Conservation (phyloP, 2,329 filamentous ascomycete genomes). For the Calonectria pteridis region DNA sequence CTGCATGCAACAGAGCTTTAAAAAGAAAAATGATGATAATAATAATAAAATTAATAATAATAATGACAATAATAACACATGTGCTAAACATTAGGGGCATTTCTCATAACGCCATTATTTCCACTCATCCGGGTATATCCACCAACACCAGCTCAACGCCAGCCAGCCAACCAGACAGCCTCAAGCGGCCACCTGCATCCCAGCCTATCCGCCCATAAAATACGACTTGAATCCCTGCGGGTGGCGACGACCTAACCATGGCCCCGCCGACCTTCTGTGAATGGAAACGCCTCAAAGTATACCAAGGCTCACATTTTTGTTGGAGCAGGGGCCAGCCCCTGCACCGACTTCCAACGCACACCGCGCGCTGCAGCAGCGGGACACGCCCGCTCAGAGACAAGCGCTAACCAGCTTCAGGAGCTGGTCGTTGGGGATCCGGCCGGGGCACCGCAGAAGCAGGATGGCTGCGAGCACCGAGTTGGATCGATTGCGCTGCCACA, state of each 20-base stretch:
- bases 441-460: conserved; percentile 18
- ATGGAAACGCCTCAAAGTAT: background rate
- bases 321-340: background rate
- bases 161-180: background rate
- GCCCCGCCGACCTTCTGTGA: background rate
- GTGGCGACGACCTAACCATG: background rate
- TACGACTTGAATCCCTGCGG: background rate
- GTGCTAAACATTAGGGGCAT: background rate
- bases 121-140: conserved; percentile 10
- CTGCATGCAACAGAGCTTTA: background rate
- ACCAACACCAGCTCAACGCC: background rate
- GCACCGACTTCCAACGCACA: background rate
- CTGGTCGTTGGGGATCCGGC: conserved; percentile 20
- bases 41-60: background rate
- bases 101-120: conserved; percentile 13
- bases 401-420: conserved; percentile 21
- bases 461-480: conserved; percentile 21
- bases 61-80: background rate
- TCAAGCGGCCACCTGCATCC: background rate
- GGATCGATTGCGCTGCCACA: conserved; percentile 19
- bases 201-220: background rate
- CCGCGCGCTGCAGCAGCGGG: background rate
- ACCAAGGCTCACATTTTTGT: background rate
- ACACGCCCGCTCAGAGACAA: background rate
- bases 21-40: background rate